Evolutionary conservation across 2,329 filamentous ascomycete genomes (phyloP), one percentile per base, ranked within the genome.

Genomic region (Colletotrichum tofieldiae): DNA sequence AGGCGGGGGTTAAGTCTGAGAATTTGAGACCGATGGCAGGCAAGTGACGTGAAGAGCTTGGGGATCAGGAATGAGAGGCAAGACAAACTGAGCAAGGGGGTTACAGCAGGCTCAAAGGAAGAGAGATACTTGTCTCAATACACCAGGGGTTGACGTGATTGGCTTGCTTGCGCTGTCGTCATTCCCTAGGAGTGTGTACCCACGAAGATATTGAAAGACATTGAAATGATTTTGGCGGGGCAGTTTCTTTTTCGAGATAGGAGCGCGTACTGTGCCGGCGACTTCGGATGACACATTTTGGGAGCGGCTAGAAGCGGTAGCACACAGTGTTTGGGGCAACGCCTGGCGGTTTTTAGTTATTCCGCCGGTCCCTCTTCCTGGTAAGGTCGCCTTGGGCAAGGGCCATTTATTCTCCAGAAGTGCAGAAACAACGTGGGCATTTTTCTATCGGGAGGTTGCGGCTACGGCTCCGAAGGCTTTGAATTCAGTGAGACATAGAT

Each of bases 121-220:
- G 59, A 41, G 32, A 55, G 47, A 12, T 49, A 3, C 7, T 60
- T 39, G 54, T 70, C 45, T 55, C 47, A 43, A 51, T 11, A n/a
- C 20, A 70, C 47, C n/a, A 37, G 39, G 47, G 55, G 55, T 37
- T 37, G 58, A 49, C 32, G 52, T 70, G 54, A 71, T 71, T 72
- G 71, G 71, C 58, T 58, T 72, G 56, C 23, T 60, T 62, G 71
- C 67, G 49, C 55, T 71, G 67, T 62, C 71, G 71, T 73, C 67
- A 67, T 71, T 73, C 58, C 49, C 52, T 58, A 67, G 67, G 37
- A 41, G 37, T 63, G 69, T 49, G 65, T 60, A 65, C 54, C 65
- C 47, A 56, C 54, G 70, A 72, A 70, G 70, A 65, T 69, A 70
- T 72, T 60, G 59, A 65, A 65, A 72, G 65, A 70, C 54, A 59